Conservation (phyloP, 805 yeast species). For the Saturnispora ahearnii region DNA sequence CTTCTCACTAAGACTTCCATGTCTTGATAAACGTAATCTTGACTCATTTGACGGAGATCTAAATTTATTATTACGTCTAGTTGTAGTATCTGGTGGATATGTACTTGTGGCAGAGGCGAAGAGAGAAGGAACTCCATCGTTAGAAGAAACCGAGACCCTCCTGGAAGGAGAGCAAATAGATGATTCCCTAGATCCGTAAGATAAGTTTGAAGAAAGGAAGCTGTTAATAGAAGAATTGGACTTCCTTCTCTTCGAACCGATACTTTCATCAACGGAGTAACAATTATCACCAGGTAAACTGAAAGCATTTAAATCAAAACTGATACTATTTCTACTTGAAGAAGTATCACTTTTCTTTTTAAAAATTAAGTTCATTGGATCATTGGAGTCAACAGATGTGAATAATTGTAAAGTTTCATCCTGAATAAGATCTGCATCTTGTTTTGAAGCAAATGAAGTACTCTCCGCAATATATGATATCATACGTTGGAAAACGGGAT, state of each 20-base stretch:
- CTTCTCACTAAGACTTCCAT: conserved; percentile 1
- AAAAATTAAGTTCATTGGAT: conserved; percentile 13
- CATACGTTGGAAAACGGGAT: conserved; percentile 17
- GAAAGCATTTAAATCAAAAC: conserved; percentile 25
- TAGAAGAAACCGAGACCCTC: conserved; percentile 22
- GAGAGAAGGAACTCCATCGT: conserved; percentile 19
- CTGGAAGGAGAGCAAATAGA: conserved; percentile 22
- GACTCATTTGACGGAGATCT: conserved; percentile 15
- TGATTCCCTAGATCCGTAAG: conserved; percentile 21
- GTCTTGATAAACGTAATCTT: conserved; percentile 11
- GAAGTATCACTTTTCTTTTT: conserved; percentile 14
- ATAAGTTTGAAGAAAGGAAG: conserved; percentile 19
- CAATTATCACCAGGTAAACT: conserved; percentile 17
- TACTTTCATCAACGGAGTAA: conserved; percentile 12
- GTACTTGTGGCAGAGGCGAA: conserved; percentile 25
- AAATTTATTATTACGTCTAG: conserved; percentile 8
- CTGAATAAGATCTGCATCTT: conserved; percentile 11
- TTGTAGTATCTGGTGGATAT: conserved; percentile 5
- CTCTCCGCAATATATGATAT: conserved; percentile 17
- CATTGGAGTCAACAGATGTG: conserved; percentile 10
- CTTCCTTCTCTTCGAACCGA: conserved; percentile 17
- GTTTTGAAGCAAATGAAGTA: conserved; percentile 8
- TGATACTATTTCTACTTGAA: conserved; percentile 1
- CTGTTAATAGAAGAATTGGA: conserved; percentile 24
- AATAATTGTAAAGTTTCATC: conserved; percentile 21